phyloP scores from a whole-genome alignment of 305 asterid genomes.

The Solanum hybrid region DNA sequence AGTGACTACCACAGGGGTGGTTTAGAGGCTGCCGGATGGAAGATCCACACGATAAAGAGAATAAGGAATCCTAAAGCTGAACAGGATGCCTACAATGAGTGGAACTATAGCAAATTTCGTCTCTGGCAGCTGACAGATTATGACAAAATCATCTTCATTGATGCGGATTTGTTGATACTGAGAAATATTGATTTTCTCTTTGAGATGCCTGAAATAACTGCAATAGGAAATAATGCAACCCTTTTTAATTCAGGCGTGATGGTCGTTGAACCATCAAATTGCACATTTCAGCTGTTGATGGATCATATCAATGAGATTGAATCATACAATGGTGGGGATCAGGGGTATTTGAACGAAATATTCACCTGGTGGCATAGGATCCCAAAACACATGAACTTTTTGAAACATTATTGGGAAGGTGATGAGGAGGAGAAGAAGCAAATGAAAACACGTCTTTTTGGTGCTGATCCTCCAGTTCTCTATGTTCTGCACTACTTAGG shows the following conservation, averaged over 20 bases:
- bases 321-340: constrained; percentile 92
- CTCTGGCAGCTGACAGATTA: constrained; percentile 94
- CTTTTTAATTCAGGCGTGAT: constrained; percentile 90
- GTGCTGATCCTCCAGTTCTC: constrained; percentile 69
- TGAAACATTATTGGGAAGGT: constrained; percentile 80
- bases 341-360: constrained; percentile 77
- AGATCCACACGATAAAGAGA: constrained; percentile 56
- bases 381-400: constrained; percentile 79
- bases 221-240: constrained; percentile 79
- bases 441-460: constrained; percentile 54
- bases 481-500: constrained; percentile 85
- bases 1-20: constrained; percentile 70
- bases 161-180: constrained; percentile 66
- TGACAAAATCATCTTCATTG: constrained; percentile 80
- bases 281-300: constrained; percentile 76
- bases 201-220: constrained; percentile 84
- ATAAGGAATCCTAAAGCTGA: constrained; percentile 90
- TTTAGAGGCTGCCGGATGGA: constrained; percentile 86
- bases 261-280: constrained; percentile 85
- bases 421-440: constrained; percentile 59
- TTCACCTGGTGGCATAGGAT: constrained; percentile 97
- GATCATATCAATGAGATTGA: constrained; percentile 77
- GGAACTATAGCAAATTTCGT: constrained; percentile 91
- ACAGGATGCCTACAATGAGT: constrained; percentile 78
- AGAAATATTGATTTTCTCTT: constrained; percentile 83